Base-by-base conservation (phyloP, 495 filamentous ascomycete genomes). In the Podospora appendiculata region DNA sequence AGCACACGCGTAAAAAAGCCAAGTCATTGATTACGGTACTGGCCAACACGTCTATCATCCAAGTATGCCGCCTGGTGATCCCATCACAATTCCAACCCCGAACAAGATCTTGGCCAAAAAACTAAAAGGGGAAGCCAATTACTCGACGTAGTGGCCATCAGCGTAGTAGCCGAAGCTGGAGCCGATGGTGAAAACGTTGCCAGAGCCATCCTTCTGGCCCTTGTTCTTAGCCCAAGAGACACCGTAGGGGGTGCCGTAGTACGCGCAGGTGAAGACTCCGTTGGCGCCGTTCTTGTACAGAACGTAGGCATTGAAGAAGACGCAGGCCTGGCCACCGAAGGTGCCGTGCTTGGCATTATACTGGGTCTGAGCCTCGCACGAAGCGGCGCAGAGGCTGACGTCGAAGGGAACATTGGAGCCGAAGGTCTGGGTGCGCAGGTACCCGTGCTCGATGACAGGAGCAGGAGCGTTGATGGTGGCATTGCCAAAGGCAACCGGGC, bases 281-380 rank as follows among this genome's bases (percentile, higher is more conserved):
- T 51, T 35, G 13, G 11, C 34, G n/a, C 65, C 59, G 56, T 77
- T 72, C 54, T 66, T 75, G 47, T 61, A 60, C 4, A 72, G 48
- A n/a, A 77, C 53, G 45, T 73, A 79, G 10, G 67, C 60, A 46
- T 75, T 71, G 64, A 76, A 77, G 70, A 78, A 78, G 47, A 66
- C 66, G 52, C 70, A 75, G 14, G 66, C 63, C 18, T 48, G 52
- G n/a, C 63, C 67, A 9, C 54, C 55, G 16, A 51, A 34, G 18
- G 58, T 57, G 32, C 65, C 57, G 43, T 70, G 55, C 33, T 55
- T 45, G 13, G 59, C 50, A 39, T 69, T 63, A 51, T 75, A 70
- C n/a, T 59, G 59, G 11, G 62, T 72, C 58, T 70, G 65, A n/a
- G 69, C 63, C 14, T 59, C 51, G 52, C 74, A 77, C 8, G 70